Base-by-base conservation (phyloP, 2,329 filamentous ascomycete genomes). In the Cryphonectria parasitica region DNA sequence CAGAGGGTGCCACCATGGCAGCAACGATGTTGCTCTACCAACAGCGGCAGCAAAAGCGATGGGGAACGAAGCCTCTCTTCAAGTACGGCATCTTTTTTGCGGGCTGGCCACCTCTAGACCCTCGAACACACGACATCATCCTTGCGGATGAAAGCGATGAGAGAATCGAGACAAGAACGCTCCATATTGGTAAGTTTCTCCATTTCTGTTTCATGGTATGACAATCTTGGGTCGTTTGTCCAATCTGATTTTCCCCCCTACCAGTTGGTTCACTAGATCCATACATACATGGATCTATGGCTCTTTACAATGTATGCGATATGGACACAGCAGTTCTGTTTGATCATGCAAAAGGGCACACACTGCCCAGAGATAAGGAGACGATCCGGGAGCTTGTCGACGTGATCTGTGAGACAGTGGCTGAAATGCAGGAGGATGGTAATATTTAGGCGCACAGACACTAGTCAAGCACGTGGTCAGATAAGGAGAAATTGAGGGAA, bases 281-380 rank as follows among this genome's bases (percentile, higher is more conserved):
- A 0, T 91, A 90, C 74, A 82, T 90, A 2, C 82, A 88, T 45
- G 88, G 89, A 0, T 86, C 87, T 2, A 83, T 90, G 80, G 87
- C 88, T 0, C 81, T 91, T 3, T 90, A 86, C 78, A 88, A 89
- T 73, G 83, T 89, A 34, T 91, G 88, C 73, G 86, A 90, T 63
- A 84, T 83, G 0, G 88, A 90, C 70, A 85, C 80, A 1, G 88
- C 88, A 0, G 82, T 84, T 45, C 81, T 91, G n/a, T 90, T 90
- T 72, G 89, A 91, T 74, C 88, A 90, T 73, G 89, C 87, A 5
- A 90, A 90, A 75, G 89, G 89, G 0, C 89, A 91, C 75, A 90
- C 87, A 0, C 80, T 91, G 5, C 89, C 89, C 0, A 80, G 87
- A 72, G 86, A 88, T 69, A 81, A 80, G 68, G 80, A 79, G 19